Base-by-base conservation (phyloP, 192 early-diverging fungal species). In the Mortierella antarctica region DNA sequence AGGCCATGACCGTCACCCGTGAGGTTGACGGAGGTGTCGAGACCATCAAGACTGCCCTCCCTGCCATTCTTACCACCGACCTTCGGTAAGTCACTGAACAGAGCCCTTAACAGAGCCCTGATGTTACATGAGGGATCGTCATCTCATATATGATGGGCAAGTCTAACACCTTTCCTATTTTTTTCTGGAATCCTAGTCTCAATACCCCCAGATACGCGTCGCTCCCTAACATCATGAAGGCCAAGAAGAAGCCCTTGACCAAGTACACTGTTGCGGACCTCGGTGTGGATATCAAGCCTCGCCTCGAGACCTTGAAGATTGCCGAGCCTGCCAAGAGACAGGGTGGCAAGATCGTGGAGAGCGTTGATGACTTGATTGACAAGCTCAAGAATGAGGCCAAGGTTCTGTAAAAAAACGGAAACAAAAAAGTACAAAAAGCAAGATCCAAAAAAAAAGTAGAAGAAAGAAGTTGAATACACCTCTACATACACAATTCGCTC, bases 11-110 rank as follows among this genome's bases (percentile, higher is more conserved):
- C 72, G 97, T 98, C 46, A 93, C 94, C 40, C 91, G 98, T 70
- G 98, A 99, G 86, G 91, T 99, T 52, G 98, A 99, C 82, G 98
- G 98, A 78, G 98, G 98, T 47, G 85, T 98, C 59, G 97, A 99
- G 85, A 97, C 96, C 15, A 81, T 99, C 55, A 74, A 88, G 57
- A 86, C 94, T 67, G 56, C 89, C 59, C 83, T 98, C 47, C 98
- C 98, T n/a, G 95, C 96, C 21, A 85, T 99, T 54, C 86, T 99
- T 70, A 98, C 97, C 64, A 92, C 96, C 15, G 98, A 98, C 86
- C 88, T 99, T 83, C 91, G 94, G 91, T 94, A 85, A 47, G 67
- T 20, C 39, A 39, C 41, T 23, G 23, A 20, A 70, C 17, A 23
- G 62, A 48, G 65, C 73, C 61, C 41, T 23, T 18, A 20, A 70